phyloP scores from a whole-genome alignment of 1,139 yeast species.

The Suhomyces taliae region DNA sequence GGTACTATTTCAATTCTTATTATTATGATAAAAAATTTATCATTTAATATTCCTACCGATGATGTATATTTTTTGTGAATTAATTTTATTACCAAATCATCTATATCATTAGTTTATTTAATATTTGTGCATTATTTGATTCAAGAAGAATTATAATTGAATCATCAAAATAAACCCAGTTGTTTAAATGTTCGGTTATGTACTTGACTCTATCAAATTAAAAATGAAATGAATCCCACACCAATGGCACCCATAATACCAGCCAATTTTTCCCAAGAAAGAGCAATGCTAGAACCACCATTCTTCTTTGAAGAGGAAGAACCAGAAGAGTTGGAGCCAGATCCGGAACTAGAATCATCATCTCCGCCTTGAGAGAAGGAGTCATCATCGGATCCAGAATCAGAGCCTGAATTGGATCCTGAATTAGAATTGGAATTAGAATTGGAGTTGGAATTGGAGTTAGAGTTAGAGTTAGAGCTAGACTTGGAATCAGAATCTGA shows the following conservation, averaged over 20 bases:
- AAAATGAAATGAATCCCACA: slow-evolving; percentile 24
- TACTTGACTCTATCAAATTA: slow-evolving; percentile 10
- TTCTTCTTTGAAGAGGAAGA: slow-evolving; percentile 8
- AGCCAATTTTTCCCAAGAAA: slow-evolving; percentile 6
- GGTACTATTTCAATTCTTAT: too few species aligned
- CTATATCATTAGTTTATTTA: too few species aligned
- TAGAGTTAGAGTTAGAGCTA: background rate
- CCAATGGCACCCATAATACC: slow-evolving; percentile 21
- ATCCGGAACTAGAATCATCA: slow-evolving; percentile 8
- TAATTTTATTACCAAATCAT: too few species aligned
- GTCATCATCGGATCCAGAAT: slow-evolving; percentile 18
- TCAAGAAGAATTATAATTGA: background rate
- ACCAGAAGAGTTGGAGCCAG: background rate
- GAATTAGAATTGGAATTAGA: slow-evolving; percentile 1
- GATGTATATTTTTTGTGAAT: too few species aligned
- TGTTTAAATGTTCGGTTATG: background rate
- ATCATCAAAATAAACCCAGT: too few species aligned
- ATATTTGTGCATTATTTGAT: background rate
- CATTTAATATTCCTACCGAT: too few species aligned
- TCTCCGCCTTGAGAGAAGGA: slow-evolving; percentile 2
- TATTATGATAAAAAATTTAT: too few species aligned
- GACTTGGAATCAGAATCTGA: background rate
- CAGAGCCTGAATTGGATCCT: background rate
- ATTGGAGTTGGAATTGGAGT: slow-evolving; percentile 4
- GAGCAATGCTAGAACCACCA: slow-evolving; percentile 9